Conservation (phyloP, 2,329 filamentous ascomycete species). For the Diaporthe sp. region DNA sequence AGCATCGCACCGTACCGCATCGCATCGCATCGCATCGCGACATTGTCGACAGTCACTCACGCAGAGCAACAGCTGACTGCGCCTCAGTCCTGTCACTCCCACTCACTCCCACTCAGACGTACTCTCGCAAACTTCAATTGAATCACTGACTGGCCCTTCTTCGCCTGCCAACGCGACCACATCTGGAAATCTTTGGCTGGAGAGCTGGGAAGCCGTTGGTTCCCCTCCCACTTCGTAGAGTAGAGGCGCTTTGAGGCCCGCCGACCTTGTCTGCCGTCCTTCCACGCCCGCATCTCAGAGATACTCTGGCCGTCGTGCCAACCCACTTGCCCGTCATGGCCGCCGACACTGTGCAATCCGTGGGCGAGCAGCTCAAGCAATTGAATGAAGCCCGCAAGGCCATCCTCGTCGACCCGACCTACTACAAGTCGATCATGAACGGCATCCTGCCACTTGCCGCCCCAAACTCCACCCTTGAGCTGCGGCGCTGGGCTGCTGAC, state of each 20-base stretch:
- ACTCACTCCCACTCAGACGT: background rate
- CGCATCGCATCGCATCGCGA: conserved; percentile 19
- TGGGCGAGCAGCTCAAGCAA: conserved; percentile 84
- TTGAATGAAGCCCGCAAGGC: conserved; percentile 91
- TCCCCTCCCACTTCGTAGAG: conserved; percentile 30
- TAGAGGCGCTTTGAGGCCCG: conserved; percentile 31
- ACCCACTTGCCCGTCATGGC: conserved; percentile 58
- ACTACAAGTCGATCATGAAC: conserved; percentile 92
- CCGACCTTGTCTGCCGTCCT: conserved; percentile 26
- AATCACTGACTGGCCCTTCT: conserved; percentile 6
- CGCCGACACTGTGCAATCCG: conserved; percentile 58
- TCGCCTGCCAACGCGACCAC: background rate
- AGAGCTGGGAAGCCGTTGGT: background rate
- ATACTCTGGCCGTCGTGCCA: background rate
- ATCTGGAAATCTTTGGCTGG: background rate
- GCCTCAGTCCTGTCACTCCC: background rate
- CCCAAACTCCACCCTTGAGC: conserved; percentile 77
- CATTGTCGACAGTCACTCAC: conserved; percentile 7
- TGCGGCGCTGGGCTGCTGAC: conserved; percentile 95
- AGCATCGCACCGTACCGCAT: conserved; percentile 4
- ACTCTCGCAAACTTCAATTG: background rate
- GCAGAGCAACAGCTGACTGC: background rate
- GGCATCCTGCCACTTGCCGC: conserved; percentile 93
- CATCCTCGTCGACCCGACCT: conserved; percentile 84
- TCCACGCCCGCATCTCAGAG: background rate